phyloP scores from a whole-genome alignment of 1,284 basidiomycete species.

The Exobasidium cylindrosporum region DNA sequence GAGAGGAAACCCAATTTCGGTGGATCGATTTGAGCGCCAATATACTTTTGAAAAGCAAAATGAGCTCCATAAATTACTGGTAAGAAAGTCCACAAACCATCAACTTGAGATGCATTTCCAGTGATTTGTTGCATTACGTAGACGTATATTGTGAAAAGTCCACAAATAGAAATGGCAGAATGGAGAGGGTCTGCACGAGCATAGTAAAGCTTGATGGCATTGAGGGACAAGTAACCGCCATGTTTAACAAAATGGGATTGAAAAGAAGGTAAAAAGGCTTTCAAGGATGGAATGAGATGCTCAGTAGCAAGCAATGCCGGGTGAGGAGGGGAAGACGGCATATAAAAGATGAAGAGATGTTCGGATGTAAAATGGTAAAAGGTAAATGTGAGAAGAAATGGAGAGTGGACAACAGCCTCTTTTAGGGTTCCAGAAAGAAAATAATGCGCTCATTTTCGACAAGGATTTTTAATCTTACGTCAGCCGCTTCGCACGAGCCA shows the following conservation, averaged over 20 bases:
- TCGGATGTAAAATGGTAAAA: not conserved
- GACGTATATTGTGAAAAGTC: constrained; percentile 31
- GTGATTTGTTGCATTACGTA: constrained; percentile 46
- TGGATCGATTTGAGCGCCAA: constrained; percentile 26
- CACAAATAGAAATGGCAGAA: constrained; percentile 38
- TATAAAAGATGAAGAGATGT: not conserved
- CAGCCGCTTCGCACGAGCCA: too few relatives aligned
- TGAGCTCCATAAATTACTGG: constrained; percentile 43
- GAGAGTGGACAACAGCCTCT: too few relatives aligned
- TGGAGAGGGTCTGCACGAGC: constrained; percentile 39
- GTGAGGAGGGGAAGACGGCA: not conserved
- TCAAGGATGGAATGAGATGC: constrained; percentile 4
- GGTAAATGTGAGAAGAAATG: not conserved
- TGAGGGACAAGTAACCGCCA: constrained; percentile 12
- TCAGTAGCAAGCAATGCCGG: constrained; percentile 6
- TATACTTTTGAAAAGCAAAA: constrained; percentile 43
- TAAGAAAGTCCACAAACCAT: constrained; percentile 48
- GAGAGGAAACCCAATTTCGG: constrained; percentile 7
- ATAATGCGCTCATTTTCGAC: too few relatives aligned
- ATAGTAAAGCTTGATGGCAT: constrained; percentile 35
- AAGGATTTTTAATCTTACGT: too few relatives aligned
- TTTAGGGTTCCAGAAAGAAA: too few relatives aligned
- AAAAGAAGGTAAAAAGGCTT: constrained; percentile 6
- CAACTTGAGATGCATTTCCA: constrained; percentile 48
- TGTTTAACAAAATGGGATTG: constrained; percentile 11